phyloP scores from a whole-genome alignment of 2,329 filamentous ascomycete species.

The Cercospora citrullina region DNA sequence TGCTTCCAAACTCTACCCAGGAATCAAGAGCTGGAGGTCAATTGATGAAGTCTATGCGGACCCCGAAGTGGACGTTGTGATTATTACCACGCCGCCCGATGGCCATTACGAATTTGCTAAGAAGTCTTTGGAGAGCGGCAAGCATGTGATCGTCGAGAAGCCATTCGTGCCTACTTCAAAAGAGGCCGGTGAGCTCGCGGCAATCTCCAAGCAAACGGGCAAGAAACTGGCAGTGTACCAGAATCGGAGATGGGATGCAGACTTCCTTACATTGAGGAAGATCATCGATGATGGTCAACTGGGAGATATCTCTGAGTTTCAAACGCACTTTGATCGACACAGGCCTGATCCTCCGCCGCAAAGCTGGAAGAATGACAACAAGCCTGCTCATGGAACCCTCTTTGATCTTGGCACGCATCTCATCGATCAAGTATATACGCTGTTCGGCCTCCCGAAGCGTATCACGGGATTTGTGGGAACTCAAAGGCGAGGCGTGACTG shows the following conservation, averaged over 20 bases:
- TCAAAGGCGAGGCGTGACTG: constrained; percentile 61
- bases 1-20: constrained; percentile 67
- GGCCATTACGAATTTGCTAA: constrained; percentile 68
- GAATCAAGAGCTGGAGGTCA: constrained; percentile 63
- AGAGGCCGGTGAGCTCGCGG: constrained; percentile 64
- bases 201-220: constrained; percentile 41
- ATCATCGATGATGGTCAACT: constrained; percentile 61
- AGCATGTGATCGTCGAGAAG: constrained; percentile 81
- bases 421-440: constrained; percentile 69
- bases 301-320: constrained; percentile 73
- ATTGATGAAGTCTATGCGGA: constrained; percentile 66
- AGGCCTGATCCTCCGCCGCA: constrained; percentile 54
- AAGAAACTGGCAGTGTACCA: constrained; percentile 52
- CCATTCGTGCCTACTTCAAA: constrained; percentile 72
- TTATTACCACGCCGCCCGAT: constrained; percentile 70
- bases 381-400: constrained; percentile 66
- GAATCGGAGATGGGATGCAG: constrained; percentile 72
- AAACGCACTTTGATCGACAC: constrained; percentile 79
- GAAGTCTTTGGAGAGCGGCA: constrained; percentile 65
- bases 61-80: constrained; percentile 64
- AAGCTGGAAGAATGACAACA: constrained; percentile 67
- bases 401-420: constrained; percentile 77
- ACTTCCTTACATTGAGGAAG: constrained; percentile 69
- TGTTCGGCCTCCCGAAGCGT: constrained; percentile 67
- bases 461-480: constrained; percentile 69